Evolutionary conservation across 2,329 filamentous ascomycete species (phyloP).

Genomic region (Leptoxyphium fumago): DNA sequence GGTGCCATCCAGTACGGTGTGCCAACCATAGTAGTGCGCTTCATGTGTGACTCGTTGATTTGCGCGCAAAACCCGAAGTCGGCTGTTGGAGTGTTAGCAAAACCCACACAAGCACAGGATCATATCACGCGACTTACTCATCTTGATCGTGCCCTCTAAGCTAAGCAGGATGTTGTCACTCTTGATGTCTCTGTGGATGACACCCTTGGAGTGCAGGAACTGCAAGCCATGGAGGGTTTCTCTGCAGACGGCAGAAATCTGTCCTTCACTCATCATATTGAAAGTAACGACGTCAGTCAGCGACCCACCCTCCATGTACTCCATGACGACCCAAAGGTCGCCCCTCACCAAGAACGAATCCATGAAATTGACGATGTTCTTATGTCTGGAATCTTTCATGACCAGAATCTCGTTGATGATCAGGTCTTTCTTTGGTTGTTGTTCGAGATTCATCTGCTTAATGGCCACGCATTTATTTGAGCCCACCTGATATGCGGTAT

Average conservation of each 20-base stretch:
- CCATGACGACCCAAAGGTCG: constrained; percentile 98
- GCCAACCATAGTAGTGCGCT: constrained; percentile 97
- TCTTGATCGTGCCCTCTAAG: constrained; percentile 83
- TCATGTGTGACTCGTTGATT: constrained; percentile 88
- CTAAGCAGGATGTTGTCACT: constrained; percentile 95
- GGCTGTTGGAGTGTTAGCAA: constrained; percentile 36
- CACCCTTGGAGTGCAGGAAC: constrained; percentile 87
- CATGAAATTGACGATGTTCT: constrained; percentile 98
- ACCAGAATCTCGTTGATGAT: constrained; percentile 99
- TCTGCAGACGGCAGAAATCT: constrained; percentile 89
- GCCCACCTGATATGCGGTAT: constrained; percentile 71
- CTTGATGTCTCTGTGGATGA: constrained; percentile 99
- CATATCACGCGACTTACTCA: not conserved
- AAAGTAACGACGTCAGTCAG: constrained; percentile 97
- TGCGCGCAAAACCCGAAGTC: constrained; percentile 99
- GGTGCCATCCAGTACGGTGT: constrained; percentile 99
- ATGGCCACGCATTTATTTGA: constrained; percentile 87
- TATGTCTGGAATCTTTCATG: constrained; percentile 97
- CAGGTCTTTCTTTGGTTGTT: constrained; percentile 96
- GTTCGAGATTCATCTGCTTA: constrained; percentile 98
- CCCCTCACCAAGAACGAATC: constrained; percentile 84
- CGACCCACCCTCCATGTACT: constrained; percentile 98
- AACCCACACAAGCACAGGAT: not conserved
- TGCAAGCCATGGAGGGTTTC: constrained; percentile 87
- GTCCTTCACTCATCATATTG: constrained; percentile 97